phyloP scores from a whole-genome alignment of 2,329 filamentous ascomycete species.

The Fusarium burgessii region DNA sequence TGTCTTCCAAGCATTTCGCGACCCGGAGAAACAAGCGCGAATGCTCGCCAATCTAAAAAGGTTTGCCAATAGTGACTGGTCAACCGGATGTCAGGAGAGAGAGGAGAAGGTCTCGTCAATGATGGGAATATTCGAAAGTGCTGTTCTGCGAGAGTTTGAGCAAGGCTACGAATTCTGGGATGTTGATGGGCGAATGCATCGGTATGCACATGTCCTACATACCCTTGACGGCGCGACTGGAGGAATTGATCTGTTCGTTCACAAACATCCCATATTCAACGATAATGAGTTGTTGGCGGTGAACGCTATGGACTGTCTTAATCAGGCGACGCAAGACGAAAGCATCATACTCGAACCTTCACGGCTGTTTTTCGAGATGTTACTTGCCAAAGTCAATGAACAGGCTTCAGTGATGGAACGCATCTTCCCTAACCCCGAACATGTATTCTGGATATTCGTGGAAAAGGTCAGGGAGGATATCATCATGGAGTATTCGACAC shows the following conservation, averaged over 20 bases:
- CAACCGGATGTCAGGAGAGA: constrained; percentile 77
- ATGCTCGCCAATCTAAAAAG: constrained; percentile 84
- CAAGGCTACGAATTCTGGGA: constrained; percentile 91
- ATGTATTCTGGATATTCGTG: constrained; percentile 82
- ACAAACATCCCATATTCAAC: constrained; percentile 86
- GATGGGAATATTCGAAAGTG: constrained; percentile 87
- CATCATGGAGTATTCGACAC: constrained; percentile 85
- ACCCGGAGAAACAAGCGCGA: constrained; percentile 89
- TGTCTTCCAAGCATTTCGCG: constrained; percentile 86
- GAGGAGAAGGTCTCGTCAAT: constrained; percentile 80
- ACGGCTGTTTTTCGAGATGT: constrained; percentile 79
- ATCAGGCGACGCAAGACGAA: constrained; percentile 71
- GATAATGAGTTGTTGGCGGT: constrained; percentile 74
- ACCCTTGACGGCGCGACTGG: constrained; percentile 83
- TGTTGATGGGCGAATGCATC: constrained; percentile 86
- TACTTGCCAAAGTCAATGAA: constrained; percentile 83
- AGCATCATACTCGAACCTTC: constrained; percentile 81
- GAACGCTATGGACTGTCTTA: constrained; percentile 84
- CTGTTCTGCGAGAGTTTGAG: constrained; percentile 91
- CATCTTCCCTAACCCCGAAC: constrained; percentile 79
- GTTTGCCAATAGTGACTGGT: constrained; percentile 85
- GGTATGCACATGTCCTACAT: constrained; percentile 88
- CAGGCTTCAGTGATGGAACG: constrained; percentile 83
- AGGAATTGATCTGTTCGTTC: constrained; percentile 86
- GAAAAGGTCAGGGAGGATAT: constrained; percentile 87